phyloP scores from a whole-genome alignment of 768 basidiomycete species.

The Lactifluus volemus region DNA sequence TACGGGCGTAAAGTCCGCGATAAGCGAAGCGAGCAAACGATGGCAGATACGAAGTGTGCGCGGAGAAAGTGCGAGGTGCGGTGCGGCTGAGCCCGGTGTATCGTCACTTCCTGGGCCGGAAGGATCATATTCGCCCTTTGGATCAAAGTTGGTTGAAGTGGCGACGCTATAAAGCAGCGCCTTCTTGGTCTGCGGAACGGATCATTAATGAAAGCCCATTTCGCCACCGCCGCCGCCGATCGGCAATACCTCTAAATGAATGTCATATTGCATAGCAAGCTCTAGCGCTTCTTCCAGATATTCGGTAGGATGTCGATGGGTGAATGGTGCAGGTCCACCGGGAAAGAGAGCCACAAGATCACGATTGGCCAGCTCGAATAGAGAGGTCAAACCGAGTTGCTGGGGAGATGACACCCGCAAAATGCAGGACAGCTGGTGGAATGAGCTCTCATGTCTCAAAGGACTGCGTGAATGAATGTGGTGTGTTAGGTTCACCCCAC shows the following conservation, averaged over 20 bases:
- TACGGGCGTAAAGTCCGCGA: slow-evolving; percentile 61
- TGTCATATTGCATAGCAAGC: slow-evolving; percentile 39
- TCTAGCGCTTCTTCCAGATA: slow-evolving; percentile 45
- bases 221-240: background rate
- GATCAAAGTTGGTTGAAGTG: slow-evolving; percentile 48
- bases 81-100: slow-evolving; percentile 11
- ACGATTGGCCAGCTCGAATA: slow-evolving; percentile 39
- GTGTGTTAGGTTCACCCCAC: background rate
- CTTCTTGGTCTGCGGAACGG: slow-evolving; percentile 43
- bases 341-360: slow-evolving; percentile 42
- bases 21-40: slow-evolving; percentile 31
- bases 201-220: background rate
- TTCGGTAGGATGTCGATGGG: slow-evolving; percentile 24
- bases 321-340: slow-evolving; percentile 36
- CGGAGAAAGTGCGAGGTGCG: slow-evolving; percentile 23
- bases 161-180: slow-evolving; percentile 56
- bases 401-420: slow-evolving; percentile 48
- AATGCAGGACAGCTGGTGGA: slow-evolving; percentile 42
- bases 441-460: slow-evolving; percentile 22
- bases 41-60: slow-evolving; percentile 23
- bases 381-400: slow-evolving; percentile 47
- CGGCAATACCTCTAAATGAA: slow-evolving; percentile 39
- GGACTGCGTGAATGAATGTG: background rate
- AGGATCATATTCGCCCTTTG: slow-evolving; percentile 25
- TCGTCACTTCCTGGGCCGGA: slow-evolving; percentile 7